These are phyloP conservation scores for Amorphotheca resinae DNA, from an alignment of 495 filamentous ascomycete genomes.

Conservation along the genomic window DNA sequence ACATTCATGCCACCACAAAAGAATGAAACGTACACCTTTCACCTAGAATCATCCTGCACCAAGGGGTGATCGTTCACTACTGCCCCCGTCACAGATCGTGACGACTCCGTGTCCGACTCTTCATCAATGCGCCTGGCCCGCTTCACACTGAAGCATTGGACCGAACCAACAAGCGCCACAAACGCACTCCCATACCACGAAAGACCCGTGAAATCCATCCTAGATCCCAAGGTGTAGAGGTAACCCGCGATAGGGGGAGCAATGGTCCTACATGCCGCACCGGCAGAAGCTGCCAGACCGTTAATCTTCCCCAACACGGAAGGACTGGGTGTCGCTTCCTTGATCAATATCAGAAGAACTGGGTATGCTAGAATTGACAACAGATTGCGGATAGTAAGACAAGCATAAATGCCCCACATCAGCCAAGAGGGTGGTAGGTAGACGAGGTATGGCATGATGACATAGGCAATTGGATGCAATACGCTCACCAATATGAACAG, in stretches of 20 bases:
- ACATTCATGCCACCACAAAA: too few species aligned
- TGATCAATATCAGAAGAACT: constrained; percentile 68
- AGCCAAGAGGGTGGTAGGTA: constrained; percentile 55
- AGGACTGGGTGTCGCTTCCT: constrained; percentile 66
- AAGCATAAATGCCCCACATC: constrained; percentile 56
- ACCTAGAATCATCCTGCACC: too few species aligned
- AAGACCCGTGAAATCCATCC: constrained; percentile 67
- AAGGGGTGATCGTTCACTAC: too few species aligned
- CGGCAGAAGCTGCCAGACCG: constrained; percentile 75
- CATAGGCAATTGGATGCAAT: constrained; percentile 73
- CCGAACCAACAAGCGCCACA: constrained; percentile 61
- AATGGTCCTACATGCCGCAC: constrained; percentile 73
- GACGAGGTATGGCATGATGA: constrained; percentile 77
- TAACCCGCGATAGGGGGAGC: constrained; percentile 80
- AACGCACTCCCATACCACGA: constrained; percentile 81
- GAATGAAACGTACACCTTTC: too few species aligned
- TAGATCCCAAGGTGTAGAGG: constrained; percentile 66
- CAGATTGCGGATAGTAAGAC: constrained; percentile 76
- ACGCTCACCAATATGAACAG: constrained; percentile 64
- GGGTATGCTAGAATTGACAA: constrained; percentile 78
- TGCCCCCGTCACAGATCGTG: too few species aligned
- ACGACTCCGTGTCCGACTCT: too few species aligned
- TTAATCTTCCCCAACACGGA: constrained; percentile 82
- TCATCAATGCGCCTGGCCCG: too few species aligned
- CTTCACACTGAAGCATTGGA: constrained; percentile 16